phyloP scores from a whole-genome alignment of 805 yeast genomes.

The Lipomyces starkeyi region DNA sequence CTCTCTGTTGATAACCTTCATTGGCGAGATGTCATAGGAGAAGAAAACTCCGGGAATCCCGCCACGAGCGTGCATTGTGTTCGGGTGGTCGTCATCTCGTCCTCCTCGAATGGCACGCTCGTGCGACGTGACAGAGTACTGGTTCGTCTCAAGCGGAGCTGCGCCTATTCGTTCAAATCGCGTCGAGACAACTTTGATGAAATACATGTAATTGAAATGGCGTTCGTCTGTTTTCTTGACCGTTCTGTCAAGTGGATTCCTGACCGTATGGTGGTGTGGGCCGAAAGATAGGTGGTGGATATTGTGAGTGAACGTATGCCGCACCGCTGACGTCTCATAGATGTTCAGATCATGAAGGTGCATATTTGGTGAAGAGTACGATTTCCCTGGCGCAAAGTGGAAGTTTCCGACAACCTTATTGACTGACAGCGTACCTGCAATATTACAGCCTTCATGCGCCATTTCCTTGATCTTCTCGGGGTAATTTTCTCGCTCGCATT shows the following conservation, averaged over 20 bases:
- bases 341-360: conserved; percentile 88
- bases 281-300: conserved; percentile 89
- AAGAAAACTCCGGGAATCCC: conserved; percentile 91
- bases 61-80: conserved; percentile 71
- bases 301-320: conserved; percentile 75
- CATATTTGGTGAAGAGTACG: conserved; percentile 59
- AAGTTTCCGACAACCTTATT: conserved; percentile 88
- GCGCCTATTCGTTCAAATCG: conserved; percentile 72
- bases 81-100: conserved; percentile 86
- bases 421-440: conserved; percentile 77
- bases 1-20: conserved; percentile 87
- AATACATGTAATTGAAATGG: conserved; percentile 73
- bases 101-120: conserved; percentile 88
- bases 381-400: conserved; percentile 95
- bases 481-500: conserved; percentile 89
- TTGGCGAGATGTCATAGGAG: conserved; percentile 88
- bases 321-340: conserved; percentile 57
- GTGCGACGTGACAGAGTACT: conserved; percentile 86
- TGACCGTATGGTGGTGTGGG: conserved; percentile 44
- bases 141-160: conserved; percentile 72
- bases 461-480: conserved; percentile 64
- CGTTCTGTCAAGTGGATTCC: conserved; percentile 62
- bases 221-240: conserved; percentile 44
- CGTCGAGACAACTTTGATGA: conserved; percentile 87
- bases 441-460: conserved; percentile 84